Base-by-base conservation (phyloP, 1,284 basidiomycete genomes). In the Leccinum subspadiceum region DNA sequence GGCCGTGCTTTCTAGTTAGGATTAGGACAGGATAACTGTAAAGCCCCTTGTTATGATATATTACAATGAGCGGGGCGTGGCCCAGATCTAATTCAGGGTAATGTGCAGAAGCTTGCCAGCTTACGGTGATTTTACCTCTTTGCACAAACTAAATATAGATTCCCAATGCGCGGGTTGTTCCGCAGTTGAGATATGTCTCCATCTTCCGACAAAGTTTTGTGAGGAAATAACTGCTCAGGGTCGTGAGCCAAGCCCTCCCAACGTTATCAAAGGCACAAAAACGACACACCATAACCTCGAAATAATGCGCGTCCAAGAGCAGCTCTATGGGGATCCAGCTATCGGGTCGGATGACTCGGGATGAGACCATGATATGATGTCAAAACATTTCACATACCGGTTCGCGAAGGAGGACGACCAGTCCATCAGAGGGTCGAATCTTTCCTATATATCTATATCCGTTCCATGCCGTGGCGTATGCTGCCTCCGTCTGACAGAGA, bases 161-260 rank as follows among this genome's bases (percentile, higher is more conserved):
- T 84, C 83, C 77, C 79, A 84, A 50, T 73, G 73, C 2, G 78
- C 71, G 7, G 72, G 74, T 8, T 72, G 70, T 51, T 66, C 70
- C 3, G 71, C 75, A 48, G 39, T 68, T 2, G 73, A 68, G 8
- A 73, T 64, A 9, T 72, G 70, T 60, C 75, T 75, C 69, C 80
- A 75, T 66, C 80, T 74, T 41, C 83, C 83, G 52, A 82, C 80
- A 55, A 84, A 75, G 61, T 84, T 82, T 54, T 77, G 75, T 1
- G 78, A 79, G 10, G 79, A 78, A 9, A 76, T 73, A n/a, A 82
- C 81, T 83, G 56, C 3, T 13, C 37, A 17, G 8, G 53, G 24
- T 10, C 24, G 44, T 71, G 35, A 70, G 63, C 48, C 24, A 26
- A n/a, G 7, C 13, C 6, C 12, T 5, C 6, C 35, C 54, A 33